Conservation (phyloP, 768 basidiomycete species). For the Hygrophoropsis aurantiaca region DNA sequence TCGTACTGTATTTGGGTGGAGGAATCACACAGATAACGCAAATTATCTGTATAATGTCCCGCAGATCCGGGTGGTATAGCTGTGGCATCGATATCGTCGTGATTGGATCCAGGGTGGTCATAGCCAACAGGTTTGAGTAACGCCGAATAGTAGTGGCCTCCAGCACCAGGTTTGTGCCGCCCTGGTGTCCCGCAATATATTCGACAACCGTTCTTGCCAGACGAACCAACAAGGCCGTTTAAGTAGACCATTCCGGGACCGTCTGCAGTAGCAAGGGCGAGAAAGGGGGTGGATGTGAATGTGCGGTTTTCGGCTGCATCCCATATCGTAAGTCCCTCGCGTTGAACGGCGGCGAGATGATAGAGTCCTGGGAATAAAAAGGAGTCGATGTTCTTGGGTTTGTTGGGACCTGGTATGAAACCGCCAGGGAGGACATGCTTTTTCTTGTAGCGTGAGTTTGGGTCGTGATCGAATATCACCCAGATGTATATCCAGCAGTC, state of each 20-base stretch:
- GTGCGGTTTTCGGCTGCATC: conserved; percentile 18
- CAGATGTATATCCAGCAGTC: conserved; percentile 34
- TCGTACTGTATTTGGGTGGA: conserved; percentile 24
- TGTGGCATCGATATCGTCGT: conserved; percentile 29
- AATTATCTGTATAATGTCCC: conserved; percentile 2
- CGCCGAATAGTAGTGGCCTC: conserved; percentile 33
- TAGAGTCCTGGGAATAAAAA: conserved; percentile 29
- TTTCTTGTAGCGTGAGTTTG: conserved; percentile 11
- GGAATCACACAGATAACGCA: not conserved
- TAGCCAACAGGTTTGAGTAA: conserved; percentile 22
- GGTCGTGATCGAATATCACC: conserved; percentile 34
- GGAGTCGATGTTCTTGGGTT: conserved; percentile 31
- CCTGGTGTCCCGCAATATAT: conserved; percentile 31
- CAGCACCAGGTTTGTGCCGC: conserved; percentile 23
- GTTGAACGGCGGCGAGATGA: conserved; percentile 25
- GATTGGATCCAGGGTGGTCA: conserved; percentile 22
- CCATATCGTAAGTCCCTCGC: conserved; percentile 33
- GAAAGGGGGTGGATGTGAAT: conserved; percentile 13
- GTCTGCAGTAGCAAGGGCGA: conserved; percentile 18
- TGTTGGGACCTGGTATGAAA: conserved; percentile 25
- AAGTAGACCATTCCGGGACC: conserved; percentile 24
- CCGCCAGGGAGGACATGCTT: conserved; percentile 12
- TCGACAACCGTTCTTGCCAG: conserved; percentile 34
- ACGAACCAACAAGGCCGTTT: conserved; percentile 35
- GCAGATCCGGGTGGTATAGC: conserved; percentile 8